Base-by-base conservation (phyloP, 2,329 filamentous ascomycete species). In the Neonectria hederae region DNA sequence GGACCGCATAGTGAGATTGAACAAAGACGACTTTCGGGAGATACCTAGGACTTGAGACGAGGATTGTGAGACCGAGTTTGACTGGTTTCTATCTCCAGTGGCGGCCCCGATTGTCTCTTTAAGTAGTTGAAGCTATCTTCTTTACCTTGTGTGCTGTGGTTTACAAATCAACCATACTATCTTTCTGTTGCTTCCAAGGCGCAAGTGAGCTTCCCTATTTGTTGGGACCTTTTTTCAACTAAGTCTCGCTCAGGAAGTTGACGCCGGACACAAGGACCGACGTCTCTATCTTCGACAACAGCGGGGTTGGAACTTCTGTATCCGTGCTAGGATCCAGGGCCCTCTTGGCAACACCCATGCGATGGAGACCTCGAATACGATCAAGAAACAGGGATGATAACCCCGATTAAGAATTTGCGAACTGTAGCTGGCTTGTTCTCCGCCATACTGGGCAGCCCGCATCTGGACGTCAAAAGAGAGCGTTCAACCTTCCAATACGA, bases 1-100 rank as follows among this genome's bases (percentile, higher is more conserved):
- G 28, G 75, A 76, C 65, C 77, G 79, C 77, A 78, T 79, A 3
- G 54, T 48, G 11, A 62, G 43, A 11, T 38, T 56, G 13, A 4
- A 14, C 24, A 14, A 54, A 32, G 48, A 32, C n/a, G 19, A 28
- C 24, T 13, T 42, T 42, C n/a, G 11, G 21, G 32, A 14, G n/a
- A 43, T 9, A 54, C 21, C n/a, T 4, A 19, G 21, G 13, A 8
- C 11, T n/a, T 42, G 38, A 48, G 9, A 10, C 19, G 13, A 17
- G n/a, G 42, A 26, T 30, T 5, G 22, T 35, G 14, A 14, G 26
- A 56, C 11, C 28, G 53, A 54, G 60, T 10, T 32, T 28, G 57
- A 19, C 30, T 60, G 48, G 11, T 21, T 21, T 32, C 13, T 19
- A 51, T 51, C 28, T 7, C n/a, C 14, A 48, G 22, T 14, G 5